Conservation (phyloP, 805 yeast genomes). For the Yamadazyma insecticola region DNA sequence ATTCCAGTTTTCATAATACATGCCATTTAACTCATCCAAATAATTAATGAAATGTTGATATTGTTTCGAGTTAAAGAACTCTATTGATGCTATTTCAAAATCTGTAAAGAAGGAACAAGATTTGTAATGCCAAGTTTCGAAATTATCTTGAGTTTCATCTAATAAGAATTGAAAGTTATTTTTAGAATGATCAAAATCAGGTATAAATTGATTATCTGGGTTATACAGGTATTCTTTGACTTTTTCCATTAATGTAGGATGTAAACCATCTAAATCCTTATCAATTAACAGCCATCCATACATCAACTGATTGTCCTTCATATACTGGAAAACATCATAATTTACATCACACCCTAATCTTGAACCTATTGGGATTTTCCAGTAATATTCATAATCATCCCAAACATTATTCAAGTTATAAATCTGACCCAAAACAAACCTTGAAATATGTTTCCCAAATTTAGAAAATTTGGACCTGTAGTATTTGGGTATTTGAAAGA, state of each 20-base stretch:
- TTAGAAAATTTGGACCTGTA: constrained; percentile 26
- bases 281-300: constrained; percentile 17
- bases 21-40: constrained; percentile 8
- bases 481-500: constrained; percentile 7
- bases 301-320: constrained; percentile 17
- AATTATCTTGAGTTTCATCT: constrained; percentile 1
- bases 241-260: constrained; percentile 7
- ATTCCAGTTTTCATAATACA: constrained; percentile 11
- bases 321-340: constrained; percentile 20
- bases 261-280: constrained; percentile 8
- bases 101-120: constrained; percentile 10
- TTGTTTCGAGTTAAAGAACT: constrained; percentile 8
- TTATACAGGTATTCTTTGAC: constrained; percentile 6
- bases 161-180: constrained; percentile 8
- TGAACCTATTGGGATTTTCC: constrained; percentile 22
- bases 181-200: neutral
- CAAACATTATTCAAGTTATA: constrained; percentile 15
- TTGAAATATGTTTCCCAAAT: constrained; percentile 16
- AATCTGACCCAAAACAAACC: constrained; percentile 18
- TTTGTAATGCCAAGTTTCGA: constrained; percentile 7
- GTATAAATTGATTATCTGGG: constrained; percentile 2
- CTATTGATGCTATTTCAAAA: constrained; percentile 10
- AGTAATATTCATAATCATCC: constrained; percentile 20
- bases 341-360: constrained; percentile 19
- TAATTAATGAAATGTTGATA: constrained; percentile 10